These are phyloP conservation scores for Spongospora subterranea DNA, from an alignment of 208 protist species.

Conservation along the genomic window DNA sequence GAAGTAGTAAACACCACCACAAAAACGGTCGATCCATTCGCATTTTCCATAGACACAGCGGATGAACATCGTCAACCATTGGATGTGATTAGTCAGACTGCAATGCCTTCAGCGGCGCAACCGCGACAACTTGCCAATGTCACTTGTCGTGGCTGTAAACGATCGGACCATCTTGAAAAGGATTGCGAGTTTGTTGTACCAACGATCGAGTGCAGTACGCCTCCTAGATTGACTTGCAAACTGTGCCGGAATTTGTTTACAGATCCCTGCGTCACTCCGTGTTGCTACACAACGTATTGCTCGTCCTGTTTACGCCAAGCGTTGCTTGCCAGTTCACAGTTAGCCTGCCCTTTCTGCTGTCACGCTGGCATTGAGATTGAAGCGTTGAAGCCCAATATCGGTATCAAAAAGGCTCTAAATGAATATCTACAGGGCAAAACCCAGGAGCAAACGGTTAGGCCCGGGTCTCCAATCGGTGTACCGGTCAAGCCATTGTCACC, in stretches of 20 bases:
- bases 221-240: conserved; percentile 12
- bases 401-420: neutral
- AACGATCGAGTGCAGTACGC: neutral
- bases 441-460: no score
- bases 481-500: no score
- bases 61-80: neutral
- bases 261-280: conserved; percentile 34
- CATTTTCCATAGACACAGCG: neutral
- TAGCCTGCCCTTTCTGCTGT: neutral
- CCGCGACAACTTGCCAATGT: neutral
- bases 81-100: neutral
- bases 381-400: neutral
- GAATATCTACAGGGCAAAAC: no score
- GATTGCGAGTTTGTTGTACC: neutral
- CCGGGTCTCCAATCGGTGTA: no score
- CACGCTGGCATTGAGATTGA: neutral
- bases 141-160: neutral
- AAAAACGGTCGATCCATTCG: neutral
- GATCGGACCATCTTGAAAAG: neutral
- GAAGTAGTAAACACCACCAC: conserved; percentile 30
- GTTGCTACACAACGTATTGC: conserved; percentile 41
- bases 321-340: neutral
- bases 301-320: conserved; percentile 23
- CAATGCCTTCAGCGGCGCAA: neutral
- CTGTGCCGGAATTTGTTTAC: conserved; percentile 33